Conservation (phyloP, 495 filamentous ascomycete species). For the Oleoguttula mirabilis region DNA sequence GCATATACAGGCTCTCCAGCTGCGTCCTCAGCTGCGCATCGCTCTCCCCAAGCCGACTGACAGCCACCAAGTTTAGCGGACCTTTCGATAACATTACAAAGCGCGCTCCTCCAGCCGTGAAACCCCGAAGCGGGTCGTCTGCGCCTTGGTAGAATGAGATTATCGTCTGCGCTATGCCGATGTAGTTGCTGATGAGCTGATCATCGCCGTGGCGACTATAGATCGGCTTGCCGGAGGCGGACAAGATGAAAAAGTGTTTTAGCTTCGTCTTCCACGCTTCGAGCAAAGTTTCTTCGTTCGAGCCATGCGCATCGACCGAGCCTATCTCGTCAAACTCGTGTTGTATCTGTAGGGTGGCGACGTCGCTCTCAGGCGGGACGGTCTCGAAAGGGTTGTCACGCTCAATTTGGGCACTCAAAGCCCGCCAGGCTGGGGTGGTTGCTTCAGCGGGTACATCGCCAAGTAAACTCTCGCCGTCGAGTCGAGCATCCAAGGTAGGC, state of each 20-base stretch:
- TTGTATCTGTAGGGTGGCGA: slow-evolving; percentile 48
- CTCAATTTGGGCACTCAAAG: slow-evolving; percentile 46
- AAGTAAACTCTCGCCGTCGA: slow-evolving; percentile 73
- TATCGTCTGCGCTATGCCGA: slow-evolving; percentile 94
- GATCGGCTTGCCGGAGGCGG: slow-evolving; percentile 94
- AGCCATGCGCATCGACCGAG: slow-evolving; percentile 45
- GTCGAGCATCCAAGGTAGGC: slow-evolving; percentile 58
- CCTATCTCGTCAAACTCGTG: slow-evolving; percentile 70
- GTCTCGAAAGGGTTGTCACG: slow-evolving; percentile 46
- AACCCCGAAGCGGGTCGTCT: slow-evolving; percentile 61
- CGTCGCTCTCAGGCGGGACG: slow-evolving; percentile 36
- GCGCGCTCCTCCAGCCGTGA: slow-evolving; percentile 68
- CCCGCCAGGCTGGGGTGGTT: slow-evolving; percentile 49
- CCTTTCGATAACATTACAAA: slow-evolving; percentile 78
- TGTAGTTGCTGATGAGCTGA: slow-evolving; percentile 75
- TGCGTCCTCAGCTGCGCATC: slow-evolving; percentile 75
- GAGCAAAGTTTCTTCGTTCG: slow-evolving; percentile 52
- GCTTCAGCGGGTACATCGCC: slow-evolving; percentile 47
- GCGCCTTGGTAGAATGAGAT: slow-evolving; percentile 88
- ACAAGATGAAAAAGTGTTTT: slow-evolving; percentile 94
- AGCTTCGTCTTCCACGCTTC: slow-evolving; percentile 70
- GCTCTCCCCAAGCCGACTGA: slow-evolving; percentile 82
- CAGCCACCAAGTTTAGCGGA: slow-evolving; percentile 83
- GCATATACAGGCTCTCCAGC: slow-evolving; percentile 92
- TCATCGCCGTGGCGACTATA: slow-evolving; percentile 90